These are phyloP conservation scores for Phytopythium cucurbitacearum DNA, from an alignment of 352 stramenopile species.

Conservation along the genomic window DNA sequence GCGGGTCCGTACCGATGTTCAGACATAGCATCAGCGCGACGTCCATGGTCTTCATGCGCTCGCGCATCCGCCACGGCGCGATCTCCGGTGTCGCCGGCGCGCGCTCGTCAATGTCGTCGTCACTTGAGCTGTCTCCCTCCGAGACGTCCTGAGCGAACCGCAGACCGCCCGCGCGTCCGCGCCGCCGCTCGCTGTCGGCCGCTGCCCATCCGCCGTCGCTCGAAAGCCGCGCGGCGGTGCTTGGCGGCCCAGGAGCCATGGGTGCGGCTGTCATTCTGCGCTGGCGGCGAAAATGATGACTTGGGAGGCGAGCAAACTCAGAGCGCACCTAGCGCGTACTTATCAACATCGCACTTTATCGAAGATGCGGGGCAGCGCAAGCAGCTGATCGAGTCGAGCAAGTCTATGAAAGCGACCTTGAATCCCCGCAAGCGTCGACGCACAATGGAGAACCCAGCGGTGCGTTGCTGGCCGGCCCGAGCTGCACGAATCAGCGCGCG, in stretches of 20 bases:
- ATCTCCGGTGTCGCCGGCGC: conserved; percentile 34
- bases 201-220: conserved; percentile 5
- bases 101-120: conserved; percentile 7
- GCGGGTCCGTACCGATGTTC: conserved; percentile 98
- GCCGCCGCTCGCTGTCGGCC: conserved; percentile 6
- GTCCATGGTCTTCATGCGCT: conserved; percentile 90
- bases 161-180: conserved; percentile 44
- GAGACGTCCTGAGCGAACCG: conserved; percentile 54
- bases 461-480: conserved; percentile 9
- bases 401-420: conserved; percentile 12
- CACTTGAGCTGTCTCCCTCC: conserved; percentile 13
- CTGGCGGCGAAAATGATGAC: background rate
- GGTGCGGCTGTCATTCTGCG: background rate
- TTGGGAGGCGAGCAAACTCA: background rate
- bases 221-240: conserved; percentile 1
- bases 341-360: conserved; percentile 5
- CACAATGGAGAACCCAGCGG: conserved; percentile 54
- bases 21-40: conserved; percentile 97
- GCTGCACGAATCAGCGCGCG: too few species aligned
- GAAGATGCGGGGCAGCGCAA: background rate
- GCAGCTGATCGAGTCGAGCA: background rate
- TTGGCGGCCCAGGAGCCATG: background rate
- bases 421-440: conserved; percentile 30
- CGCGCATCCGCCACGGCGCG: conserved; percentile 80
- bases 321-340: conserved; percentile 5